Evolutionary conservation across 2,329 filamentous ascomycete genomes (phyloP).

Genomic region (Exophiala spinifera): DNA sequence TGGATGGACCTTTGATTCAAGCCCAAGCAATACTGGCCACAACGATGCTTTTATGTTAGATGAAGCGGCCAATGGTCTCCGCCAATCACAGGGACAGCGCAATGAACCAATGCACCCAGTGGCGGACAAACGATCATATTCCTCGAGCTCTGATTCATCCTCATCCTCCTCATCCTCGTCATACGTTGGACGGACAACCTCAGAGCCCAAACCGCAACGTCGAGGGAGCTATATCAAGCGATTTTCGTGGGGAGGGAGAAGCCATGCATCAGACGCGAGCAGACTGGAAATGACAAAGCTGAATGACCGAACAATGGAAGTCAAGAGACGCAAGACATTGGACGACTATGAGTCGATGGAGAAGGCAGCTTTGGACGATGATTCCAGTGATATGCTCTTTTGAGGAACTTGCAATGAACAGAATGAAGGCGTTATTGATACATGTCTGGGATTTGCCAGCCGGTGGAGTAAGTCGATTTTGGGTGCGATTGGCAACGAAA

Average conservation of each 20-base stretch:
- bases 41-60: conserved; percentile 19
- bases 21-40: conserved; percentile 14
- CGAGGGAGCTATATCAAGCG: conserved; percentile 20
- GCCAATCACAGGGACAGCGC: conserved; percentile 4
- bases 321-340: conserved; percentile 26
- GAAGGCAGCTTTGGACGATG: conserved; percentile 14
- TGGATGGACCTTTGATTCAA: conserved; percentile 18
- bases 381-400: conserved; percentile 24
- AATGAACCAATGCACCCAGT: conserved; percentile 4
- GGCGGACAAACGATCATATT: conserved; percentile 18
- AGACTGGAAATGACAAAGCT: conserved; percentile 12
- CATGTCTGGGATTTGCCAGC: not conserved
- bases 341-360: conserved; percentile 23
- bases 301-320: conserved; percentile 20
- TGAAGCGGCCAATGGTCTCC: not conserved
- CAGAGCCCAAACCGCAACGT: conserved; percentile 16
- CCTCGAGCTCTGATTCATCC: conserved; percentile 5
- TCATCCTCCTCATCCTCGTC: conserved; percentile 20
- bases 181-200: conserved; percentile 6
- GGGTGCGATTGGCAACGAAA: no score
- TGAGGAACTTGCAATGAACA: not conserved
- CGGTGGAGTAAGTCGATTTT: no score
- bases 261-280: conserved; percentile 2
- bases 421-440: conserved; percentile 4
- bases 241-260: conserved; percentile 21